Evolutionary conservation across 2,329 filamentous ascomycete genomes (phyloP), one percentile per base, ranked within the genome.

Genomic region (Endocalyx cinctus): DNA sequence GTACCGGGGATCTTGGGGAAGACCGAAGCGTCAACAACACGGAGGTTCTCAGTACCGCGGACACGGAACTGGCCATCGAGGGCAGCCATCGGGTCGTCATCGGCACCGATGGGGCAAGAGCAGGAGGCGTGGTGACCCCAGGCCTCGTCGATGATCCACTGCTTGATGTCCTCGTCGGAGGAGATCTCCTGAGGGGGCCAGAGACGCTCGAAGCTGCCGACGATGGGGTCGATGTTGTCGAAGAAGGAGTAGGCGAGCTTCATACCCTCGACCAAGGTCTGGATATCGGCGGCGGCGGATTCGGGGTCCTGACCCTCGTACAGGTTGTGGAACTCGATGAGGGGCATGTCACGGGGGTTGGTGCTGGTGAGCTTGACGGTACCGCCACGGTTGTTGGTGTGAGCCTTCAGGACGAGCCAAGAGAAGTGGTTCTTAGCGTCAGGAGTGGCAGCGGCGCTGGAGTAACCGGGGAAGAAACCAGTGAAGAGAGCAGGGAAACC

Each of bases 311-410:
- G 23, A 10, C 73, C 72, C 1, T 66, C 63, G 32, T 69, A 66
- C 56, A 75, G 80, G 55, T 70, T 81, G 54, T 77, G 74, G 62
- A 79, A 83, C 31, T 64, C 62, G 43, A 86, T 82, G 5, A 71
- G 54, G 0, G 83, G 82, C 4, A 67, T 62, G 34, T 84, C 80
- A 1, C 74, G 71, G 0, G 82, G 81, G 49, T 86, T 72, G 0
- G 70, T 59, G 0, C 75, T 79, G 12, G 63, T 64, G 5, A 87
- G 70, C 4, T 57, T 69, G 4, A 87, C 80, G 2, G 68, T 72
- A 7, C 83, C 83, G 5, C 70, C 72, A 1, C 50, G 61, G 39
- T 85, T 80, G 34, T 69, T 67, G 0, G 72, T 64, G 50, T 77
- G 75, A 2, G 72, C 68, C 54, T 81, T 79, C 13, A 79, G 62